A percentile compares a stretch with the other conserved stretches of the same genome.
These are phyloP conservation scores for Penicillium paneum DNA, from an alignment of 2,329 filamentous ascomycete genomes.

Conservation along the genomic window DNA sequence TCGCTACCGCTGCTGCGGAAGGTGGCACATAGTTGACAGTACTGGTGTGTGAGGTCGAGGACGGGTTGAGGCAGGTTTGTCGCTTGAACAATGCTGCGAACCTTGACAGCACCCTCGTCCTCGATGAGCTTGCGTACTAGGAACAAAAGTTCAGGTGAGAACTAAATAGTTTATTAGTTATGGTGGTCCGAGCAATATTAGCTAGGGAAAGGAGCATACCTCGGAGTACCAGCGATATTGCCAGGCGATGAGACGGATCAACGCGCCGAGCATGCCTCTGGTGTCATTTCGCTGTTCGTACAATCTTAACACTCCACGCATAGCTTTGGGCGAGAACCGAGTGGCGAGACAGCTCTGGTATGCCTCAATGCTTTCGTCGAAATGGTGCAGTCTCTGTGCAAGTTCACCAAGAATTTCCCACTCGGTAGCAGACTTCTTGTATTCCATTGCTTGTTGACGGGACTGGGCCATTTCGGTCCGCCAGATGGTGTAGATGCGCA, in stretches of 20 bases:
- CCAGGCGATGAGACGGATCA: constrained; percentile 93
- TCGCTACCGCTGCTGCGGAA: constrained; percentile 94
- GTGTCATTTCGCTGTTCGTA: constrained; percentile 77
- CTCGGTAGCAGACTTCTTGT: constrained; percentile 94
- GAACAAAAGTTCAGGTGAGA: constrained; percentile 85
- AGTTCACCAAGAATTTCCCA: constrained; percentile 97
- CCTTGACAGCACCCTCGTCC: constrained; percentile 95
- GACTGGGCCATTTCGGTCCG: constrained; percentile 96
- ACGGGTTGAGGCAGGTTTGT: constrained; percentile 91
- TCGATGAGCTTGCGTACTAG: constrained; percentile 91
- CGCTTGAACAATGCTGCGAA: constrained; percentile 93
- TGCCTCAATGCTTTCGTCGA: constrained; percentile 86
- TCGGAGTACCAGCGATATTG: constrained; percentile 99
- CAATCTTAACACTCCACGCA: constrained; percentile 76
- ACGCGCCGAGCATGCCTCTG: constrained; percentile 73
- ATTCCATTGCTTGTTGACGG: constrained; percentile 86
- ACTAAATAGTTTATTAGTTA: constrained; percentile 49
- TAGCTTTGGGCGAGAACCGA: constrained; percentile 89
- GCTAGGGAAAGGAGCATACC: constrained; percentile 44
- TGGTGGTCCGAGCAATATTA: background rate
- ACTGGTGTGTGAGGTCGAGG: constrained; percentile 91
- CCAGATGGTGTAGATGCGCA: constrained; percentile 99
- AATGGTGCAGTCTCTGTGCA: constrained; percentile 87
- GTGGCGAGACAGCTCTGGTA: constrained; percentile 84
- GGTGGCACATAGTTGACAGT: constrained; percentile 87